A percentile compares a stretch with the other conserved stretches of the same genome.
phyloP scores from a whole-genome alignment of 2,329 filamentous ascomycete genomes.

The Capronia coronata region DNA sequence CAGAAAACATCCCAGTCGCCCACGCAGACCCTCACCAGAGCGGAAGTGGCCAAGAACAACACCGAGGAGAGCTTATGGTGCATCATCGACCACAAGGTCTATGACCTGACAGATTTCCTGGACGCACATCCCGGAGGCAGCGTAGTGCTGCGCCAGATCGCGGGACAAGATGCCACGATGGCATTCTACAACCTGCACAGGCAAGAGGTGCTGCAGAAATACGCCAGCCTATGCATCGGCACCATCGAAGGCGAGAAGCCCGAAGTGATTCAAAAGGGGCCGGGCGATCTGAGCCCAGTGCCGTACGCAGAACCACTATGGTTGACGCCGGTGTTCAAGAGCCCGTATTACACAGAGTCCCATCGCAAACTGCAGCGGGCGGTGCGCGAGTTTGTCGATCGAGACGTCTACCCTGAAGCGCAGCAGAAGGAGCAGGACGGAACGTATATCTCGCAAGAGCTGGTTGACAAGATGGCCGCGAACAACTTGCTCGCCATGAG shows the following conservation, averaged over 20 bases:
- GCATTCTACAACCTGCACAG: constrained; percentile 76
- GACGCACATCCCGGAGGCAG: constrained; percentile 51
- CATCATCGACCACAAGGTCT: constrained; percentile 54
- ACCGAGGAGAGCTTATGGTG: constrained; percentile 48
- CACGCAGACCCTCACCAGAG: constrained; percentile 18
- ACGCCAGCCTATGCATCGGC: constrained; percentile 67
- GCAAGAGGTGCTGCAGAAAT: constrained; percentile 80
- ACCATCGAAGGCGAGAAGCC: constrained; percentile 67
- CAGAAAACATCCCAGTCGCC: constrained; percentile 19
- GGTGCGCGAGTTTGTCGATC: constrained; percentile 58
- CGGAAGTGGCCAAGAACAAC: constrained; percentile 46
- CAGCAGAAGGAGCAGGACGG: constrained; percentile 66
- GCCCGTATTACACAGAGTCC: constrained; percentile 61
- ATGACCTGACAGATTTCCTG: constrained; percentile 53
- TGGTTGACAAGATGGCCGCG: constrained; percentile 58
- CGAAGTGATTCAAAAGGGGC: constrained; percentile 61
- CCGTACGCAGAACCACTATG: constrained; percentile 83
- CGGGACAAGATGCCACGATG: constrained; percentile 39
- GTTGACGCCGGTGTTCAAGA: constrained; percentile 69
- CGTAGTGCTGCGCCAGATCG: constrained; percentile 38
- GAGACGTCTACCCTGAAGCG: constrained; percentile 56
- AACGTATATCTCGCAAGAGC: constrained; percentile 56
- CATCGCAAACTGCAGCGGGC: constrained; percentile 62
- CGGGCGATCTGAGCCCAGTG: constrained; percentile 67
- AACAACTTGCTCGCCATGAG: constrained; percentile 63